Evolutionary conservation across 768 basidiomycete species (phyloP).

Genomic region (Phlegmacium glaucopus): DNA sequence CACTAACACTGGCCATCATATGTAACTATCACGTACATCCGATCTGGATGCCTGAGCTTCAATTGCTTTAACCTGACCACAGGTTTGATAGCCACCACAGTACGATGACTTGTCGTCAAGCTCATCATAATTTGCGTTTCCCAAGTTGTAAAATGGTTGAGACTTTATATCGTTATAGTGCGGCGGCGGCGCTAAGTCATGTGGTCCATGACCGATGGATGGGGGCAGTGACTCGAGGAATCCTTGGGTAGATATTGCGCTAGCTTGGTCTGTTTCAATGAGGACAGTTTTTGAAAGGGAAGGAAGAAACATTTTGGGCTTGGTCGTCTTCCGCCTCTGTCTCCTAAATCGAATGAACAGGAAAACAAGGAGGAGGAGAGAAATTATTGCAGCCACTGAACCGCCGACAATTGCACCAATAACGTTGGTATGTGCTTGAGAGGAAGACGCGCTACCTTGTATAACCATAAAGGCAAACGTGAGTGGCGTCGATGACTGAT

Average conservation of each 20-base stretch:
- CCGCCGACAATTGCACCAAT: conserved; percentile 1
- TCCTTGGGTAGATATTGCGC: neutral
- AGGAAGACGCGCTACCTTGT: conserved; percentile 8
- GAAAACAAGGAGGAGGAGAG: conserved; percentile 9
- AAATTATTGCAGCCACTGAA: conserved; percentile 8
- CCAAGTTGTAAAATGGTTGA: conserved; percentile 1
- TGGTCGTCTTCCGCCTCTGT: neutral
- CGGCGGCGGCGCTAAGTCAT: neutral
- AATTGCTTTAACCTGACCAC: conserved; percentile 16
- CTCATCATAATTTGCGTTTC: neutral
- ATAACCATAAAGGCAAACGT: conserved; percentile 17
- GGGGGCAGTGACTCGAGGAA: neutral
- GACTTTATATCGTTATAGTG: neutral
- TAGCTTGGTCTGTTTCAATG: neutral
- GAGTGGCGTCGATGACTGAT: conserved; percentile 17
- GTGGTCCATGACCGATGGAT: neutral
- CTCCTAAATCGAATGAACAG: conserved; percentile 6
- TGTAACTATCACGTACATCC: conserved; percentile 15
- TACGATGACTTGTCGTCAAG: conserved; percentile 8
- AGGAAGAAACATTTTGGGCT: neutral
- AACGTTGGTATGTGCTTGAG: neutral
- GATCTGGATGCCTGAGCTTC: conserved; percentile 10
- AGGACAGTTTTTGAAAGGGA: neutral
- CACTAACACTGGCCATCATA: conserved; percentile 3
- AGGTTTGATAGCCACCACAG: conserved; percentile 18